phyloP scores from a whole-genome alignment of 2,329 filamentous ascomycete genomes.

The Akanthomyces lecanii region DNA sequence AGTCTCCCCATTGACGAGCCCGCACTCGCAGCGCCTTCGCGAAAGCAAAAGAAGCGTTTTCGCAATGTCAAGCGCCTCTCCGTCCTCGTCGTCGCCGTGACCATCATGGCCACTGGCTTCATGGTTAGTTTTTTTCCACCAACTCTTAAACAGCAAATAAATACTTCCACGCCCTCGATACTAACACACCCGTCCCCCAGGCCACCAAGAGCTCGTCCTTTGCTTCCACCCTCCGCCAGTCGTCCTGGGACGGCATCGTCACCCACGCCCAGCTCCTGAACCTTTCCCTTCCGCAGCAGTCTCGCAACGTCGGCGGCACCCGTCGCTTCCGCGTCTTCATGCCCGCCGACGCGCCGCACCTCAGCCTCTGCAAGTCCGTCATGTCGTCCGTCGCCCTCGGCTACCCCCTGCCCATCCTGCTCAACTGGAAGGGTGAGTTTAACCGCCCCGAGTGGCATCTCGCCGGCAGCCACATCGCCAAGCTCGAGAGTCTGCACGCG shows the following conservation, averaged over 20 bases:
- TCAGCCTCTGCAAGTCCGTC: constrained; percentile 37
- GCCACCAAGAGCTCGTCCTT: constrained; percentile 6
- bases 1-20: constrained; percentile 12
- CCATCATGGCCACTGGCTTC: constrained; percentile 15
- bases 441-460: constrained; percentile 36
- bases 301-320: constrained; percentile 12
- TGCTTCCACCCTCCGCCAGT: not conserved
- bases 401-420: constrained; percentile 33
- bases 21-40: not conserved
- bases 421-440: constrained; percentile 37
- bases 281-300: constrained; percentile 8
- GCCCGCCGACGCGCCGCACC: constrained; percentile 33
- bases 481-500: constrained; percentile 32
- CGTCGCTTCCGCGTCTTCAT: constrained; percentile 35
- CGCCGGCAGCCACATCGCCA: constrained; percentile 36
- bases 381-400: constrained; percentile 36
- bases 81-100: constrained; percentile 12
- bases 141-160: no score
- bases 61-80: constrained; percentile 15
- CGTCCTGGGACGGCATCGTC: constrained; percentile 14
- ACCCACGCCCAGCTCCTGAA: constrained; percentile 10
- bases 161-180: not conserved
- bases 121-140: not conserved
- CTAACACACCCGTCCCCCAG: not conserved
- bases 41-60: constrained; percentile 12